Evolutionary conservation across 257 asterid genomes (phyloP), one percentile per base, ranked within the genome.

Genomic region (Cinchona pubescens): DNA sequence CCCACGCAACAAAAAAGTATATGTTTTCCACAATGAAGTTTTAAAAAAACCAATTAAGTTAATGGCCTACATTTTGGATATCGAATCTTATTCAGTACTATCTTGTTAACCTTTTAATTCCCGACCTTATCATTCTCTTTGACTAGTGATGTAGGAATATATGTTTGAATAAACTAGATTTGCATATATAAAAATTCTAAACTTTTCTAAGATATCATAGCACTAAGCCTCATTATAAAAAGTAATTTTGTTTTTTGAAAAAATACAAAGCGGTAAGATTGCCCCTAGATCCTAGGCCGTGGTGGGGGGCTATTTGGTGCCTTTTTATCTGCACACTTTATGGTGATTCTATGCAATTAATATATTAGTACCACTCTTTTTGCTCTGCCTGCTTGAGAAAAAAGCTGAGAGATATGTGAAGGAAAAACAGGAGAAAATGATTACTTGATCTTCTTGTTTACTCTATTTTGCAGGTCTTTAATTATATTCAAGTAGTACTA

Each of bases 51-150:
- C 0, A 37, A 19, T 64, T 0, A 64, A 64, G 69, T 37, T 64
- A 64, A 64, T 64, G 69, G 69, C 69, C 69, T 18, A 64, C 69
- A 64, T 35, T 64, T 64, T 21, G n/a, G 69, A 64, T 64, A 64
- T 43, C 49, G 16, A 64, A 64, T 64, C 69, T 8, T 35, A 12
- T 14, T 60, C 23, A 37, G 25, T 35, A 64, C 25, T 12, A 40
- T n/a, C 19, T 25, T 34, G 34, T 23, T 38, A 25, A 66, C 21
- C 71, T 66, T 64, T 64, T 40, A 19, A 48, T 21, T 13, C 45
- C 71, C 35, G 53, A 66, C 71, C 51, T 16, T n/a, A 66, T 66
- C 71, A 66, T 66, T 66, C 29, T 46, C 30, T 66, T 66, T 66
- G 53, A 66, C 71, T 23, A n/a, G 2, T 66, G 1, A 4, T 23